Evolutionary conservation across 2,329 filamentous ascomycete species (phyloP).

Genomic region (Ceratocystis eucalypticola): DNA sequence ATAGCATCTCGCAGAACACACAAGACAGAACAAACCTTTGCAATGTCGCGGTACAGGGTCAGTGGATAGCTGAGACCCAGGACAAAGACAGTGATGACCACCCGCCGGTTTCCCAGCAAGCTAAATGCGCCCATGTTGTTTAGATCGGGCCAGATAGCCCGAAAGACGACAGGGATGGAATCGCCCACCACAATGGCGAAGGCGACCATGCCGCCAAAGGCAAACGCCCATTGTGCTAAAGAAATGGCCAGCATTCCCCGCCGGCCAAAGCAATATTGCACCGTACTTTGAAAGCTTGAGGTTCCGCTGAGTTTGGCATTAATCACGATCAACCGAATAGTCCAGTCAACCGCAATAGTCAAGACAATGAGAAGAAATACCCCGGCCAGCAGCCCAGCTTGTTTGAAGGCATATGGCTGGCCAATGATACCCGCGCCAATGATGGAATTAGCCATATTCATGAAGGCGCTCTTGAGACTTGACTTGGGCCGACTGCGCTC

Average conservation of each 20-base stretch:
- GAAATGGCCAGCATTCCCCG: conserved; percentile 76
- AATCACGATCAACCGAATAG: conserved; percentile 88
- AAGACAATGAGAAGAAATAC: conserved; percentile 63
- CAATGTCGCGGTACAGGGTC: conserved; percentile 89
- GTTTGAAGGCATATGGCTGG: conserved; percentile 89
- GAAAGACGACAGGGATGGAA: conserved; percentile 80
- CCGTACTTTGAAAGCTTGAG: conserved; percentile 87
- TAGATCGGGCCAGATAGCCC: conserved; percentile 67
- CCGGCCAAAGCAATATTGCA: conserved; percentile 87
- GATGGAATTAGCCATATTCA: conserved; percentile 99
- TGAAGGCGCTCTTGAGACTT: conserved; percentile 75
- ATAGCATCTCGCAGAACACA: background rate
- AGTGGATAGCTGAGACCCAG: conserved; percentile 79
- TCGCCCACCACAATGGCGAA: conserved; percentile 97
- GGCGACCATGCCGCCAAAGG: conserved; percentile 96
- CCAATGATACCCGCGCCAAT: conserved; percentile 67
- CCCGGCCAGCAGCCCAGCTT: conserved; percentile 76
- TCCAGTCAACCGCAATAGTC: conserved; percentile 89
- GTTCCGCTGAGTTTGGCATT: conserved; percentile 94
- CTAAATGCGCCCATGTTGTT: conserved; percentile 61
- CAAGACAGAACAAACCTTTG: conserved; percentile 51
- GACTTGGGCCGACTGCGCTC: conserved; percentile 62
- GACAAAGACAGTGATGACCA: conserved; percentile 78
- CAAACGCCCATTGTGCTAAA: conserved; percentile 93
- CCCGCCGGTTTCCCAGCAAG: conserved; percentile 66